Conservation (phyloP, 768 basidiomycete genomes). For the Leccinellum luteum region DNA sequence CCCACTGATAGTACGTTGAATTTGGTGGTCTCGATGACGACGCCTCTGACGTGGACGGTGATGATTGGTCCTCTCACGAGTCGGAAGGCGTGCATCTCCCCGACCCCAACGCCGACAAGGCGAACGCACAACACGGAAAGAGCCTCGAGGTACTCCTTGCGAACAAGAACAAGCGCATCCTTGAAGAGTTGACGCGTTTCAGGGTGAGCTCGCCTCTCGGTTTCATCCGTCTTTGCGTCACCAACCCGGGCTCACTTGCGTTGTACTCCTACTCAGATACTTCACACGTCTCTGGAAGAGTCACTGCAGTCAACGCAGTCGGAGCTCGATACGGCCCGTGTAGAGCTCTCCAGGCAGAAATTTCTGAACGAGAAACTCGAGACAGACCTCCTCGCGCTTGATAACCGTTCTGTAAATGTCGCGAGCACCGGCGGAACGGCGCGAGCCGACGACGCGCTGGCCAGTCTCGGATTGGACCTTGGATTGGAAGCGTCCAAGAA, state of each 20-base stretch:
- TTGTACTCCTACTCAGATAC: conserved; percentile 49
- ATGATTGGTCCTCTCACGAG: conserved; percentile 39
- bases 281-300: conserved; percentile 77
- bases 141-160: conserved; percentile 90
- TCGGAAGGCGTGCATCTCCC: conserved; percentile 67
- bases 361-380: conserved; percentile 87
- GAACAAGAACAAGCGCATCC: conserved; percentile 87
- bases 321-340: conserved; percentile 53
- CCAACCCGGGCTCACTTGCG: background rate
- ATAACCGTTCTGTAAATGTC: conserved; percentile 39
- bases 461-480: conserved; percentile 66
- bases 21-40: conserved; percentile 83
- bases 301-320: conserved; percentile 57
- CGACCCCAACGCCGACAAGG: conserved; percentile 85
- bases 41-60: conserved; percentile 53
- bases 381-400: conserved; percentile 82
- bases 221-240: background rate
- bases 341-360: conserved; percentile 76
- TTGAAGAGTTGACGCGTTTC: conserved; percentile 91
- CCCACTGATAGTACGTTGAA: conserved; percentile 76
- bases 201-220: conserved; percentile 46
- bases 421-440: conserved; percentile 25
- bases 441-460: conserved; percentile 55
- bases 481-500: conserved; percentile 12
- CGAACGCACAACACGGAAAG: conserved; percentile 69